Evolutionary conservation across 1,139 yeast species (phyloP).

Genomic region (Geotrichum cucujoidarum): DNA sequence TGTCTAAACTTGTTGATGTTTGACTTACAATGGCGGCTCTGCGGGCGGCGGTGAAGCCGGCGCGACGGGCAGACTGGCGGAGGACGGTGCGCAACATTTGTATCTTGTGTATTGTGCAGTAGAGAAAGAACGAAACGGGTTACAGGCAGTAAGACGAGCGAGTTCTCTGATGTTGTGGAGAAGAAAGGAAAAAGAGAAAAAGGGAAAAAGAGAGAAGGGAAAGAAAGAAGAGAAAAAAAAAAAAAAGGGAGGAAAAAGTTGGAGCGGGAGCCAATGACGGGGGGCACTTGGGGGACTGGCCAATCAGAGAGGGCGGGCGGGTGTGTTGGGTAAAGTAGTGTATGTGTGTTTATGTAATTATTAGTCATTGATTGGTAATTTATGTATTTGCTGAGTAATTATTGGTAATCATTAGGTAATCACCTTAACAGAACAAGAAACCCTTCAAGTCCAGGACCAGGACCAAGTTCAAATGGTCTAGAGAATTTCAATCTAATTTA

Average conservation of each 20-base stretch:
- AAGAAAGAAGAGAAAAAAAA: conserved; percentile 2
- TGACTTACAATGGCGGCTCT: conserved; percentile 30
- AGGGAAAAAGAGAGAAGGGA: conserved; percentile 20
- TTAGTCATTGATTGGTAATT: too few species aligned
- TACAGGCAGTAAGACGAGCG: conserved; percentile 12
- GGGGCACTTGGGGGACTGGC: too few species aligned
- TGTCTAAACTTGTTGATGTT: neutral
- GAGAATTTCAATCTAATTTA: too few species aligned
- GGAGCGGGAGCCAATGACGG: too few species aligned
- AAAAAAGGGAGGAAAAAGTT: conserved; percentile 3
- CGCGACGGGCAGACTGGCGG: conserved; percentile 40
- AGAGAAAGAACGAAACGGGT: conserved; percentile 6
- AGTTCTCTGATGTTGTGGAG: conserved; percentile 21
- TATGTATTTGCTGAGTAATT: too few species aligned
- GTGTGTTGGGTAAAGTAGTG: too few species aligned
- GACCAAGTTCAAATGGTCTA: too few species aligned
- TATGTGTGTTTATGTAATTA: too few species aligned
- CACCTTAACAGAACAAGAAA: too few species aligned
- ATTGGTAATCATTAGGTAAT: too few species aligned
- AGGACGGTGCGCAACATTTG: conserved; percentile 42
- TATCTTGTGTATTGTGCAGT: conserved; percentile 11
- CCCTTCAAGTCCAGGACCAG: too few species aligned
- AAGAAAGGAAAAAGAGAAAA: conserved; percentile 24
- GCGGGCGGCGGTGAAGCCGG: conserved; percentile 33
- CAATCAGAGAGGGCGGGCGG: too few species aligned